Conservation (phyloP, 202 grass and related monocot genomes). For the Panicum hallii region DNA sequence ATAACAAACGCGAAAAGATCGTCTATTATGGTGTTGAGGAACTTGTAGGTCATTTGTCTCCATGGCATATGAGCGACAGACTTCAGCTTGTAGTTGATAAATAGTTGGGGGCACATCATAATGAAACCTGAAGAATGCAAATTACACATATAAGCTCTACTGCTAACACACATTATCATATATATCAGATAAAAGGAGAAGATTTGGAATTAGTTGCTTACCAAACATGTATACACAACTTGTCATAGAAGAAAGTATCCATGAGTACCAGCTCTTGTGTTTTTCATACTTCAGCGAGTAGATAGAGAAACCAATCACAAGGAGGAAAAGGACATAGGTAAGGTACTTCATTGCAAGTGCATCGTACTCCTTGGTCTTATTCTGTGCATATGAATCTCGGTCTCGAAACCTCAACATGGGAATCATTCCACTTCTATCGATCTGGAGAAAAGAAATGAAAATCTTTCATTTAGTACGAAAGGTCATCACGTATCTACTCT, state of each 20-base stretch:
- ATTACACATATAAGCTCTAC: slow-evolving; percentile 24
- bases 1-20: slow-evolving; percentile 99
- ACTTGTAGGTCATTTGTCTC: slow-evolving; percentile 99
- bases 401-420: slow-evolving; percentile 87
- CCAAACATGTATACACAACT: slow-evolving; percentile 99
- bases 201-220: slow-evolving; percentile 50
- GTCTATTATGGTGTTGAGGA: slow-evolving; percentile 98
- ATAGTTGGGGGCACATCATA: slow-evolving; percentile 99
- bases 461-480: background rate
- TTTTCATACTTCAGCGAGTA: slow-evolving; percentile 96
- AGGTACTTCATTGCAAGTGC: slow-evolving; percentile 98
- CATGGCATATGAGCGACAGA: slow-evolving; percentile 98
- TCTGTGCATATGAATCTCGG: slow-evolving; percentile 93
- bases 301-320: slow-evolving; percentile 69
- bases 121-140: slow-evolving; percentile 81
- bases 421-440: slow-evolving; percentile 90
- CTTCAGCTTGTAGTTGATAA: slow-evolving; percentile 99
- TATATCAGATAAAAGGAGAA: background rate
- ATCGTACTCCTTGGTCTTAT: slow-evolving; percentile 99
- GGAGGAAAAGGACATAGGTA: slow-evolving; percentile 84
- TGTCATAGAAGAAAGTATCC: slow-evolving; percentile 99
- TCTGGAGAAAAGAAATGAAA: slow-evolving; percentile 52
- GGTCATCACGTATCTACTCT: background rate
- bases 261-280: slow-evolving; percentile 99
- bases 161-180: slow-evolving; percentile 8